Percentiles rank a stretch among this genome's conserved stretches.
These are phyloP conservation scores for Trametes sanguinea DNA, from an alignment of 768 basidiomycete genomes.

Conservation along the genomic window DNA sequence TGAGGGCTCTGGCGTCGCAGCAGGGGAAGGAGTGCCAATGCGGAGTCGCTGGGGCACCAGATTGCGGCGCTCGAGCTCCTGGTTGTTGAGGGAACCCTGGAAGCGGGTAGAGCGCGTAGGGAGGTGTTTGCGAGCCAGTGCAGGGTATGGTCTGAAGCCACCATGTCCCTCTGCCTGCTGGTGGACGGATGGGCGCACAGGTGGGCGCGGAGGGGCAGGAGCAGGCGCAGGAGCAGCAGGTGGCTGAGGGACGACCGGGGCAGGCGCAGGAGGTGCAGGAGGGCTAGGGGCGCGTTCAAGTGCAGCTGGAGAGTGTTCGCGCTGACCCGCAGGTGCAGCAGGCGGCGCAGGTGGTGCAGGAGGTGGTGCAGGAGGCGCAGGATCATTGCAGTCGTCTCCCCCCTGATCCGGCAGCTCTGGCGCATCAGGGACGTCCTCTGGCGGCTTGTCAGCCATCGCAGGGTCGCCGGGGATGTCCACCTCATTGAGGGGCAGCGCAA, in stretches of 20 bases:
- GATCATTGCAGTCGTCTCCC: constrained; percentile 15
- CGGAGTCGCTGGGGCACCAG: constrained; percentile 1
- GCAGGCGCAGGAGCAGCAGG: constrained; percentile 1
- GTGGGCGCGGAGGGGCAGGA: background rate
- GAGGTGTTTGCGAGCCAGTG: constrained; percentile 8
- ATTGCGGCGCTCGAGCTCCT: background rate
- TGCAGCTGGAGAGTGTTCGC: background rate
- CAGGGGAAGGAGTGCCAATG: background rate
- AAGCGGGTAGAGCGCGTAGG: constrained; percentile 4
- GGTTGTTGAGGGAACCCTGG: constrained; percentile 6
- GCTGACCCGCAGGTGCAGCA: background rate
- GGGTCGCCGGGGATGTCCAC: constrained; percentile 2
- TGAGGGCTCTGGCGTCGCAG: constrained; percentile 6
- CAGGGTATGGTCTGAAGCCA: constrained; percentile 5
- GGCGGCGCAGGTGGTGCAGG: too few relatives aligned
- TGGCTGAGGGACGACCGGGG: constrained; percentile 2
- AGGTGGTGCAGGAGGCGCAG: constrained; percentile 18
- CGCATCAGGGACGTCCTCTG: constrained; percentile 4
- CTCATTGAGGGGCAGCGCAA: constrained; percentile 5
- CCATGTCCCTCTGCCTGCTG: constrained; percentile 3
- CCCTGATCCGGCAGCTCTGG: constrained; percentile 17
- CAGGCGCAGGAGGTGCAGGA: constrained; percentile 5
- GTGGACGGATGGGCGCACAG: constrained; percentile 1
- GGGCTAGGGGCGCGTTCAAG: background rate
- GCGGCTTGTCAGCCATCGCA: background rate